Conservation (phyloP, 2,329 filamentous ascomycete species). For the Hysterium pulicare region DNA sequence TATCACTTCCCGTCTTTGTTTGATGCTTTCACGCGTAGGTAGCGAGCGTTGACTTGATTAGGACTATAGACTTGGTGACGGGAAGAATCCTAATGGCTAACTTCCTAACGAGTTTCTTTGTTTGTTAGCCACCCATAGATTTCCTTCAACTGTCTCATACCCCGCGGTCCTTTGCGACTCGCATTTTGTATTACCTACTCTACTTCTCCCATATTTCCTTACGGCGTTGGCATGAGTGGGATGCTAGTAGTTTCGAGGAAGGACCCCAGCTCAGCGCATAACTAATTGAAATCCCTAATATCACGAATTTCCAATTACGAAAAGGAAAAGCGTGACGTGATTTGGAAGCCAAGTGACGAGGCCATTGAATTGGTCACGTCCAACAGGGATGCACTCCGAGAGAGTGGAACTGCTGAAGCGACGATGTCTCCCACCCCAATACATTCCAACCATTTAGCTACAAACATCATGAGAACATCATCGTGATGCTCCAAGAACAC, state of each 20-base stretch:
- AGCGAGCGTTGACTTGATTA: slow-evolving; percentile 29
- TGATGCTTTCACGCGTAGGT: slow-evolving; percentile 24
- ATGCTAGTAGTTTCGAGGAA: slow-evolving; percentile 27
- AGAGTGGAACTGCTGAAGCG: slow-evolving; percentile 4
- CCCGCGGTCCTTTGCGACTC: slow-evolving; percentile 28
- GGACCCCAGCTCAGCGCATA: slow-evolving; percentile 31
- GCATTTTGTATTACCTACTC: slow-evolving; percentile 33
- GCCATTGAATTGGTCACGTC: background rate
- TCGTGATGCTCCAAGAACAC: slow-evolving; percentile 2
- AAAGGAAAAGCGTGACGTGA: slow-evolving; percentile 34
- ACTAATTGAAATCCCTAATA: slow-evolving; percentile 25
- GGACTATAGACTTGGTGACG: slow-evolving; percentile 25
- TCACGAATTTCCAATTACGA: slow-evolving; percentile 27
- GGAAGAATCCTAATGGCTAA: slow-evolving; percentile 19
- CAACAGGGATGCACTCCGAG: slow-evolving; percentile 20
- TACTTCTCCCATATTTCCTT: slow-evolving; percentile 9
- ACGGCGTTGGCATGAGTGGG: slow-evolving; percentile 13
- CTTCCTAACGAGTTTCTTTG: slow-evolving; percentile 29
- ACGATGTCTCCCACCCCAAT: slow-evolving; percentile 3
- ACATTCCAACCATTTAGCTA: background rate
- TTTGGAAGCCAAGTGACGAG: slow-evolving; percentile 26
- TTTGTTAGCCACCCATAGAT: slow-evolving; percentile 21
- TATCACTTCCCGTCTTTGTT: slow-evolving; percentile 3
- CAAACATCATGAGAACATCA: slow-evolving; percentile 16
- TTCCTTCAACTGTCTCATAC: slow-evolving; percentile 31